phyloP scores from a whole-genome alignment of 2,329 filamentous ascomycete species.

The Cytospora mali region DNA sequence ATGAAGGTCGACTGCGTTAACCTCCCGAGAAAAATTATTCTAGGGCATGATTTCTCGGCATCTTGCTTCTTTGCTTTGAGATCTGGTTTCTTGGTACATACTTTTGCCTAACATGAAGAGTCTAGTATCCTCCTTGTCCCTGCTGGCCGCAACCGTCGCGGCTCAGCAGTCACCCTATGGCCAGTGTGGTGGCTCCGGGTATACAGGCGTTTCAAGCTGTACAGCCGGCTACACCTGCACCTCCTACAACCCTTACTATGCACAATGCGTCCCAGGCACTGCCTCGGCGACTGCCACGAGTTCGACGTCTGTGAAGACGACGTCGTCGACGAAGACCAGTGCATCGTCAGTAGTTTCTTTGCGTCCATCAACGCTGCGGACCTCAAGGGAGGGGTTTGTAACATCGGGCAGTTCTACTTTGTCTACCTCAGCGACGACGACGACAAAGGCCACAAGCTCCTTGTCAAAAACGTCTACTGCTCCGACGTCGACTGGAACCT shows the following conservation, averaged over 20 bases:
- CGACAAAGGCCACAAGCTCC: slow-evolving; percentile 3
- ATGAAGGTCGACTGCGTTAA: background rate
- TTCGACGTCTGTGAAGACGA: slow-evolving; percentile 1
- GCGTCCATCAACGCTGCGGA: slow-evolving; percentile 19
- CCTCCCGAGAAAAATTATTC: background rate
- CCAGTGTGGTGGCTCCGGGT: slow-evolving; percentile 31
- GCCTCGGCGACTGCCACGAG: slow-evolving; percentile 11
- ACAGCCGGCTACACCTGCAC: slow-evolving; percentile 30
- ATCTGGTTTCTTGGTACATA: background rate
- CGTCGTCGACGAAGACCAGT: slow-evolving; percentile 23
- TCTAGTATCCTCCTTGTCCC: slow-evolving; percentile 18
- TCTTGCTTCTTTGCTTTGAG: background rate
- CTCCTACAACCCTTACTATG: slow-evolving; percentile 33
- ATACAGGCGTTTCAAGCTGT: slow-evolving; percentile 31
- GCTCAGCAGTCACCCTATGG: slow-evolving; percentile 32
- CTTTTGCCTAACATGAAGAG: slow-evolving; percentile 15
- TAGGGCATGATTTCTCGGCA: background rate
- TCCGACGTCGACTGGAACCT: slow-evolving; percentile 20
- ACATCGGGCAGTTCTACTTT: slow-evolving; percentile 19
- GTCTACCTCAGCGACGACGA: slow-evolving; percentile 25
- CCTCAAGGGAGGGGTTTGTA: background rate
- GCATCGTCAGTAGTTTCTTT: slow-evolving; percentile 24
- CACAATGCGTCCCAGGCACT: slow-evolving; percentile 31
- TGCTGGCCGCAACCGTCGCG: slow-evolving; percentile 17
- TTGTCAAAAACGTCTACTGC: slow-evolving; percentile 17